Evolutionary conservation across 495 filamentous ascomycete genomes (phyloP).

Genomic region (Annulohypoxylon nitens): DNA sequence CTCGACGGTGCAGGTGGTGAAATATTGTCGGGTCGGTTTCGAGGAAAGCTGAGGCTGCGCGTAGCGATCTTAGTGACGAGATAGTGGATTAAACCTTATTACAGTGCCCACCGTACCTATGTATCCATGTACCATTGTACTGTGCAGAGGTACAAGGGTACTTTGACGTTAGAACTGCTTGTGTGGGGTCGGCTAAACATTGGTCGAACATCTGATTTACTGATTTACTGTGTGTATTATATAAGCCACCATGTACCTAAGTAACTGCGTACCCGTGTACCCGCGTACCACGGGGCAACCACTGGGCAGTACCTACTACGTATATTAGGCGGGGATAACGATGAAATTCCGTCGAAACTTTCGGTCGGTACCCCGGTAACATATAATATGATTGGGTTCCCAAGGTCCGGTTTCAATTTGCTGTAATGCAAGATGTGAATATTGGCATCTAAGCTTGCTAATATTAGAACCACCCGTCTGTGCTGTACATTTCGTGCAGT

Average conservation of each 20-base stretch:
- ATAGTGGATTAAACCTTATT: constrained; percentile 24
- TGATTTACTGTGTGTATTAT: background rate
- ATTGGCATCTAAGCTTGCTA: constrained; percentile 16
- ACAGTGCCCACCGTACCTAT: constrained; percentile 19
- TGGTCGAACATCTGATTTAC: constrained; percentile 19
- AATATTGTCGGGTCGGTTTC: constrained; percentile 33
- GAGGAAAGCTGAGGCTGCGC: constrained; percentile 37
- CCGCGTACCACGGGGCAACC: no score
- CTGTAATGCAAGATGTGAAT: constrained; percentile 37
- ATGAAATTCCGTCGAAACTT: background rate
- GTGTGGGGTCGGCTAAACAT: constrained; percentile 34
- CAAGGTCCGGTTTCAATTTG: constrained; percentile 19
- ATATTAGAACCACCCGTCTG: constrained; percentile 24
- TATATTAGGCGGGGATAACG: background rate
- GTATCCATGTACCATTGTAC: background rate
- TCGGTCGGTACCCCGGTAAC: background rate
- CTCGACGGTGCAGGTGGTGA: constrained; percentile 15
- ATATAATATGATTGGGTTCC: constrained; percentile 33
- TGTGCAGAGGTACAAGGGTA: constrained; percentile 11
- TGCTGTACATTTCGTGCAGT: constrained; percentile 14
- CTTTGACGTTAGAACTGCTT: constrained; percentile 16
- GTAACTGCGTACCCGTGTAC: no score
- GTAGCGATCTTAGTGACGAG: constrained; percentile 45
- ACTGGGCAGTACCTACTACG: no score
- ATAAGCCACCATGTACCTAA: no score